phyloP scores from a whole-genome alignment of 1,284 basidiomycete genomes.

The Apiotrichum veenhuisii region DNA sequence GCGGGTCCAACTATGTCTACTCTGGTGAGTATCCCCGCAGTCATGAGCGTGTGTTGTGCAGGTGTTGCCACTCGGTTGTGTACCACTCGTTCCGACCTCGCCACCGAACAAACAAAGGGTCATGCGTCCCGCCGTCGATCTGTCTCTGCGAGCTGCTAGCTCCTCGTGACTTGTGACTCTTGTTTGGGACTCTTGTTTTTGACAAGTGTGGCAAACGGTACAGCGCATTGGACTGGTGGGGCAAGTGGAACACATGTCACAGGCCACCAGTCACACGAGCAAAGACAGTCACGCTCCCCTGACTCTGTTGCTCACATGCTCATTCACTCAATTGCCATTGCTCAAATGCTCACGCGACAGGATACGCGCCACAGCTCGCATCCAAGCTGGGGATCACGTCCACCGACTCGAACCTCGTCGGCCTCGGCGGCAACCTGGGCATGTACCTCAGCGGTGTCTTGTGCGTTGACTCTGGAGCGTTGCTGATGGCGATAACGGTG shows the following conservation, averaged over 20 bases:
- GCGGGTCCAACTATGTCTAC: constrained; percentile 65
- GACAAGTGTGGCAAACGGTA: too few relatives aligned
- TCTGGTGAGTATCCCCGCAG: constrained; percentile 9
- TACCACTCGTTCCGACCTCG: neutral
- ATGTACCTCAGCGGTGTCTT: constrained; percentile 41
- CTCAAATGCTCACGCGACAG: constrained; percentile 47
- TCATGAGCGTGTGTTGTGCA: too few relatives aligned
- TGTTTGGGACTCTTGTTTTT: too few relatives aligned
- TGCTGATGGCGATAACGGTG: too few relatives aligned
- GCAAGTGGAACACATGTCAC: too few relatives aligned
- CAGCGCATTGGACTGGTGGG: too few relatives aligned
- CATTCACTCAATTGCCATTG: neutral
- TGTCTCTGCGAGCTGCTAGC: too few relatives aligned
- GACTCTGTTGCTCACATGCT: neutral
- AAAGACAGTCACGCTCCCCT: neutral
- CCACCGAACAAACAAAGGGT: neutral
- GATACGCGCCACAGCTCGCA: constrained; percentile 75
- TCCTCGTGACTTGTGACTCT: too few relatives aligned
- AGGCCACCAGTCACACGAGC: too few relatives aligned
- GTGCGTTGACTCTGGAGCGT: constrained; percentile 7
- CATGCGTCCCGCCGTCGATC: neutral
- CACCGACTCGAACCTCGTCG: constrained; percentile 70
- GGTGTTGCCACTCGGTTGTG: too few relatives aligned
- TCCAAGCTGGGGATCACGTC: constrained; percentile 65
- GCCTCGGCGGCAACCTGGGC: constrained; percentile 49